Base-by-base conservation (phyloP, 1,139 yeast species). In the Starmera stellimalicola region DNA sequence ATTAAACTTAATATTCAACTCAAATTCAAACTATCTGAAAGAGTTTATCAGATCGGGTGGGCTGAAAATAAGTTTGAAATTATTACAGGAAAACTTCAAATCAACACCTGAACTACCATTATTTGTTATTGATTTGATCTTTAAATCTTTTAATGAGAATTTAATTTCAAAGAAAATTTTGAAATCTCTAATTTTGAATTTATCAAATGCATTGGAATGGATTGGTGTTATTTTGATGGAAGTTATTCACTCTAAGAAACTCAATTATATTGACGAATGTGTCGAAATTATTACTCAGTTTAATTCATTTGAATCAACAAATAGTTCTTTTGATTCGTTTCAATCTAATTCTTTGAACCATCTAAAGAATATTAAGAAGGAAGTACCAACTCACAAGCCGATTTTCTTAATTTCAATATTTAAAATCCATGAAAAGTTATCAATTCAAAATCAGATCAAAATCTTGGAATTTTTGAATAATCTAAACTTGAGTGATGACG, bases 31-130 rank as follows among this genome's bases (percentile, higher is more conserved):
- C 27, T 65, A 70, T 1, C 48, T 73, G 18, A 63, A 68, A 6
- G 62, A 67, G 65, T 70, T 74, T 43, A 62, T 74, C 3, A 65
- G 76, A 4, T 63, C 74, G 44, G 81, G 81, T 9, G 80, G 81
- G 0, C 53, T 76, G 16, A 58, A 65, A 33, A 60, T 67, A n/a
- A 52, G 72, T 25, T 55, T 73, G 4, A 66, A 66, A 37, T 63
- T 75, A 39, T 61, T 74, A 4, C 76, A 72, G 42, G 81, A 72
- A 42, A 78, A 73, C 41, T 67, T 63, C 38, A 68, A 63, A 32
- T 38, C 55, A 5, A 57, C 63, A 6, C 70, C 71, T 0, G 62
- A 60, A 9, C 63, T 73, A 40, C 70, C 76, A 0, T 41, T 61
- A 24, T 64, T 66, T 26, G 64, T 77, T 1, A 59, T 73, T 19